A percentile compares a stretch with the other conserved stretches of the same genome.
Evolutionary conservation across 768 basidiomycete species (phyloP).

Genomic region (Pisolithus microcarpus): DNA sequence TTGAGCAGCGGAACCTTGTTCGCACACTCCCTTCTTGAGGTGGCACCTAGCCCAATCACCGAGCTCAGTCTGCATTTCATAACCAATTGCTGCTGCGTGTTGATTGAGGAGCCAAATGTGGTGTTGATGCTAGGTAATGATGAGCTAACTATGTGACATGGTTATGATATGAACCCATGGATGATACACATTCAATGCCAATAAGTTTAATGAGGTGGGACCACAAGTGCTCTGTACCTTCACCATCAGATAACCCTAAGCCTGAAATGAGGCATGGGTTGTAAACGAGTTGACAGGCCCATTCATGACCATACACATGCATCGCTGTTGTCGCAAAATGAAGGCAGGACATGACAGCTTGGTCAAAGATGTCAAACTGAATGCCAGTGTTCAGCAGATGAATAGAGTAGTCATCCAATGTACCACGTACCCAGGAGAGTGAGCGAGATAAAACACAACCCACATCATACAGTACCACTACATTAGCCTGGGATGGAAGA

Average conservation of each 20-base stretch:
- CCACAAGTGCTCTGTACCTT: conserved; percentile 23
- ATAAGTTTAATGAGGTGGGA: conserved; percentile 29
- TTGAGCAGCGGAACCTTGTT: conserved; percentile 3
- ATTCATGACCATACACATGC: conserved; percentile 36
- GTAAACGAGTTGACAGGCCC: conserved; percentile 17
- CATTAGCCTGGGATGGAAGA: too few species aligned
- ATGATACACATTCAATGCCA: conserved; percentile 23
- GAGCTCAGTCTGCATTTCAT: conserved; percentile 22
- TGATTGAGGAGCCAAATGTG: conserved; percentile 31
- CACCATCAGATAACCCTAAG: conserved; percentile 4
- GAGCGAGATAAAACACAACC: too few species aligned
- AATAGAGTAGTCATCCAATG: too few species aligned
- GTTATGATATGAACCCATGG: conserved; percentile 19
- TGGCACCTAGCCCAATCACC: conserved; percentile 27
- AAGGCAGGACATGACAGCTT: conserved; percentile 15
- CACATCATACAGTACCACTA: too few species aligned
- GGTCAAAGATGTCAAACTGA: not conserved
- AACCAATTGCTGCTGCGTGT: conserved; percentile 21
- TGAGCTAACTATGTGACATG: not conserved
- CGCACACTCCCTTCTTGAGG: conserved; percentile 13
- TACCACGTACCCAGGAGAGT: too few species aligned
- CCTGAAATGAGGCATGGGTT: conserved; percentile 2
- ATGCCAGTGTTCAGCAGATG: not conserved
- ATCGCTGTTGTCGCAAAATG: conserved; percentile 29
- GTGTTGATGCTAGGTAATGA: conserved; percentile 10